Evolutionary conservation across 345 rosid species (phyloP).

Genomic region (Erucastrum elatum): DNA sequence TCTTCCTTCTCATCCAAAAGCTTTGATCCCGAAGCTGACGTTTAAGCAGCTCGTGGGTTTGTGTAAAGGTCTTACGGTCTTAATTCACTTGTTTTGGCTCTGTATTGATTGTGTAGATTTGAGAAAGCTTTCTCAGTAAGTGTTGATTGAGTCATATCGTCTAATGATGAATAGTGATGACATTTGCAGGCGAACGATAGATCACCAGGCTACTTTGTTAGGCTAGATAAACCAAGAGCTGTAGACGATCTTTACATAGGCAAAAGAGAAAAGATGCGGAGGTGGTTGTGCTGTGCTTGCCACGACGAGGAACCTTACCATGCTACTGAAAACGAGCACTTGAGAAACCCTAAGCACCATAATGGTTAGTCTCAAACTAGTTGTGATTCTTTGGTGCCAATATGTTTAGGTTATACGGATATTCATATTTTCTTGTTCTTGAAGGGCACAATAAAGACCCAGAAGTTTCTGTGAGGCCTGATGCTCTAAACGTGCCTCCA

Average conservation of each 20-base stretch:
- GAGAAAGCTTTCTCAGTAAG: background rate
- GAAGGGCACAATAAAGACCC: conserved; percentile 33
- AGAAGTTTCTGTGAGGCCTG: conserved; percentile 57
- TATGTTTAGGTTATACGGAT: background rate
- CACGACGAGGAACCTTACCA: conserved; percentile 77
- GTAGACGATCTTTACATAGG: conserved; percentile 54
- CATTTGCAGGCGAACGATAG: conserved; percentile 28
- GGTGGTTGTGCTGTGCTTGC: conserved; percentile 93
- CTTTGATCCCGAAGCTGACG: background rate
- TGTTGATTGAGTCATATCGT: background rate
- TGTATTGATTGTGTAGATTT: conserved; percentile 1
- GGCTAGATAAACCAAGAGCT: conserved; percentile 52
- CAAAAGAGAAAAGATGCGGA: conserved; percentile 84
- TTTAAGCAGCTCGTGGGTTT: conserved; percentile 20
- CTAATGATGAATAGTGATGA: background rate
- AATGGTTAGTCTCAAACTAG: conserved; percentile 3
- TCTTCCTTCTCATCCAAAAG: conserved; percentile 7
- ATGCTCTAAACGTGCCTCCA: conserved; percentile 57
- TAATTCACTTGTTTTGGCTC: background rate
- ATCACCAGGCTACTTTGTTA: conserved; percentile 46
- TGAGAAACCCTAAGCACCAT: conserved; percentile 56
- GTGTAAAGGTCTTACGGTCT: conserved; percentile 29
- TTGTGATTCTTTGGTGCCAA: background rate
- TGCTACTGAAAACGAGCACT: conserved; percentile 56
- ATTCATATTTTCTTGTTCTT: background rate